Evolutionary conservation across 495 filamentous ascomycete species (phyloP), one percentile per base, ranked within the genome.

Genomic region (Delitschia confertaspora): DNA sequence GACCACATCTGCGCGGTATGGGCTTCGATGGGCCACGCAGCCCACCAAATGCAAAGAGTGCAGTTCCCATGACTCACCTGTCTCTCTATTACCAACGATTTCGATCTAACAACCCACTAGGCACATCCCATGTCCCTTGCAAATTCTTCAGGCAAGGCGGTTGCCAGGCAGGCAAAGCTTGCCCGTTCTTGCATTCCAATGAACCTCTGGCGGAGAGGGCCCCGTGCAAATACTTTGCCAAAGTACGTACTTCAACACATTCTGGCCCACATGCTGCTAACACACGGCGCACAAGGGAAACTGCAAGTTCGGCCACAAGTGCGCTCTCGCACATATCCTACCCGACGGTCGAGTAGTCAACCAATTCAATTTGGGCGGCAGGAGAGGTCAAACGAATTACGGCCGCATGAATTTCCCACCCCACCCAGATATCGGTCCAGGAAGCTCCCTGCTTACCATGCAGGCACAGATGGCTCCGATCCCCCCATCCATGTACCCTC

Each of bases 221-320:
- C 32, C 80, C 82, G 18, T 98, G 91, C 76, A 96, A 96, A 68
- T 98, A 96, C 66, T 98, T 96, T 53, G 78, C 85, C 47, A 98
- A 95, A 80, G 89, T 94, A 71, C 55, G 76, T n/a, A 14, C 26
- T 17, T n/a, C 7, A 18, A 5, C 7, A 4, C 22, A 8, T 11
- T 3, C 39, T 33, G 5, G 26, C 10, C 10, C 20, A 51, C 24
- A 23, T 10, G 20, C 38, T 34, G 29, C 44, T 57, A 11, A 35
- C 22, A 35, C 16, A 16, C 30, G 33, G 13, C 35, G 58, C 18
- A 6, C 8, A 19, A 95, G 87, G 93, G 91, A 42, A 95, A 95
- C 66, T 98, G 91, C 79, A 98, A 98, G 64, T 98, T 96, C 63
- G 91, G 91, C 42, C 79, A 83, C 20, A 96, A 96, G 65, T 98